phyloP scores from a whole-genome alignment of 176 grass and related monocot genomes.

The Phoenix roebelenii region DNA sequence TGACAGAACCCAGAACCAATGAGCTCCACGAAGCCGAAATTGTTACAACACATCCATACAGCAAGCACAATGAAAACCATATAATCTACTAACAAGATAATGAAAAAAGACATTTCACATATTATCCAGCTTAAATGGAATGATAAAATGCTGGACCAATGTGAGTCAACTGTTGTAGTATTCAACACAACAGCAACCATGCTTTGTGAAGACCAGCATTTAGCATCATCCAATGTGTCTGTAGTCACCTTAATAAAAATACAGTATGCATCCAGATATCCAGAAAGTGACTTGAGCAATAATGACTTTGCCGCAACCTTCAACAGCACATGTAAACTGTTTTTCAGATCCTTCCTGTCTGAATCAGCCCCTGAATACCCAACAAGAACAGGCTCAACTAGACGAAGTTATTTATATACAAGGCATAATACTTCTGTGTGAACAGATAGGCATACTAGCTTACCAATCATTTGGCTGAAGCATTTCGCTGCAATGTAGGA shows the following conservation, averaged over 20 bases:
- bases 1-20: constrained; percentile 10
- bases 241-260: constrained; percentile 40
- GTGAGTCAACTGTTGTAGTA: constrained; percentile 15
- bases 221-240: constrained; percentile 23
- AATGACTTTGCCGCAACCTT: constrained; percentile 19
- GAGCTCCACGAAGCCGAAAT: constrained; percentile 4
- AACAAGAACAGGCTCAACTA: constrained; percentile 24
- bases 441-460: no score
- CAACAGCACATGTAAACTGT: constrained; percentile 1
- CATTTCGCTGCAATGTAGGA: constrained; percentile 51
- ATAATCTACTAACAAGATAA: constrained; percentile 33
- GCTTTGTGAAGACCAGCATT: constrained; percentile 30
- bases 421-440: no score
- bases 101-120: constrained; percentile 24
- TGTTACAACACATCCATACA: neutral
- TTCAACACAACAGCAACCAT: constrained; percentile 31
- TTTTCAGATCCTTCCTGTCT: constrained; percentile 13
- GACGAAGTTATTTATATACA: neutral
- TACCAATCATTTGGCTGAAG: constrained; percentile 40
- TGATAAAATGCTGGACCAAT: constrained; percentile 17
- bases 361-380: constrained; percentile 21
- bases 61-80: constrained; percentile 11
- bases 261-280: constrained; percentile 22
- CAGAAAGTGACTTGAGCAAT: constrained; percentile 25
- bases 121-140: constrained; percentile 4